Conservation (phyloP, 805 yeast genomes). For the Kazachstania martiniae region DNA sequence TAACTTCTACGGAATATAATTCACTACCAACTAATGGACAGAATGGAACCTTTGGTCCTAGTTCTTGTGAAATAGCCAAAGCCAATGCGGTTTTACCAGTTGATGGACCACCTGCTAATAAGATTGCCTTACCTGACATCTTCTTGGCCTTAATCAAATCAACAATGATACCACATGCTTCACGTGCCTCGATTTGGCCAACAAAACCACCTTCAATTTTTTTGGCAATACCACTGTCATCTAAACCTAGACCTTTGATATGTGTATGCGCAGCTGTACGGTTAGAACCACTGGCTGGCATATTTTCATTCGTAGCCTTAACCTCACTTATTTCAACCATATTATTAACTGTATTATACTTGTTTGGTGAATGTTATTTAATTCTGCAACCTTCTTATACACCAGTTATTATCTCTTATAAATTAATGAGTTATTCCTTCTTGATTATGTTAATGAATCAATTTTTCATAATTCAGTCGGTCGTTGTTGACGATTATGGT, state of each 20-base stretch:
- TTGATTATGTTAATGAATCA: background rate
- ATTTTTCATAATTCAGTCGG: too few relatives aligned
- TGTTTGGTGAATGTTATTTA: too few relatives aligned
- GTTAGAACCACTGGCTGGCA: constrained; percentile 7
- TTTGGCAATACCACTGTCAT: constrained; percentile 79
- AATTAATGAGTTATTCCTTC: background rate
- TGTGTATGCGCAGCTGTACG: constrained; percentile 96
- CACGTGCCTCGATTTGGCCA: constrained; percentile 63
- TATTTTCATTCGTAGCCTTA: constrained; percentile 39
- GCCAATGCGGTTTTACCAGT: constrained; percentile 98
- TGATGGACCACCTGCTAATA: constrained; percentile 96
- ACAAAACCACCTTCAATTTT: constrained; percentile 79
- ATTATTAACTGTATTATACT: too few relatives aligned
- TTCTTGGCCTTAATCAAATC: constrained; percentile 86
- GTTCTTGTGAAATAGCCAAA: constrained; percentile 86
- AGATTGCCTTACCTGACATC: constrained; percentile 91
- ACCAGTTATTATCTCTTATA: too few relatives aligned
- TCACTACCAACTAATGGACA: constrained; percentile 96
- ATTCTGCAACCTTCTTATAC: too few relatives aligned
- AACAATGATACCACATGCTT: constrained; percentile 90
- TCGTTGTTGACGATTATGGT: too few relatives aligned
- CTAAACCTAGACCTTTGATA: constrained; percentile 88
- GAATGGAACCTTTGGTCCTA: constrained; percentile 95
- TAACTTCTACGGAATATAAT: constrained; percentile 89
- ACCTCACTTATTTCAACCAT: constrained; percentile 79